Evolutionary conservation across 306 rosid species (phyloP), one percentile per base, ranked within the genome.

Genomic region (Argentina anserina): DNA sequence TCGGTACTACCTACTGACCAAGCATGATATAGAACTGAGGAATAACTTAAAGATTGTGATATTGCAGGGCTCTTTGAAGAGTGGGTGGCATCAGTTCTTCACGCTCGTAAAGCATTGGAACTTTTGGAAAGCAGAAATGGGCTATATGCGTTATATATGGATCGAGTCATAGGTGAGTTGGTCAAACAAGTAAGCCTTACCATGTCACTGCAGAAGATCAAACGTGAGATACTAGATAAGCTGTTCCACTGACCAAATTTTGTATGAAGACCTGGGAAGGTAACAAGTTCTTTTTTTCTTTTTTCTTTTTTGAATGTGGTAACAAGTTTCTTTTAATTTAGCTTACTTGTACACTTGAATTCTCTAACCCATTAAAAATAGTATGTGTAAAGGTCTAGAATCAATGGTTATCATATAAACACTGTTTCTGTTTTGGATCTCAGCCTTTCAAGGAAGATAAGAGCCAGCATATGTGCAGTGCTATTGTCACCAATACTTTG

Each of bases 71-170:
- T 91, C 45, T 83, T 89, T 60, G 93, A 89, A 84, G 96, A 91
- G 78, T 88, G 97, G 96, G 83, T 94, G 79, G 70, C 81, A 60
- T 89, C 93, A 74, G 76, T 89, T 81, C 76, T 86, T 70, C 91
- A 89, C 23, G 85, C 95, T 70, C 81, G 84, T 69, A 89, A 89
- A 81, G 89, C 88, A 46, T 66, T 94, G 49, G 87, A 88, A 75
- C 87, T 91, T 42, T 59, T 91, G 85, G 97, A 94, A 81, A 91
- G 83, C 89, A 88, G 99, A 81, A 94, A 89, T 67, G 96, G 99
- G 71, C 82, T 94, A 4, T 89, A 89, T 74, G 72, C 73, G 29
- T 87, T 88, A 67, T 89, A 91, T 77, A 86, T 91, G 90, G 99
- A 94, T 58, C 91, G 99, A 75, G 83, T 88, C 77, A 74, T 84